Percentiles rank a stretch among this genome's conserved stretches.
phyloP scores from a whole-genome alignment of 1,284 basidiomycete species.

The Sanguinoderma infundibulare region DNA sequence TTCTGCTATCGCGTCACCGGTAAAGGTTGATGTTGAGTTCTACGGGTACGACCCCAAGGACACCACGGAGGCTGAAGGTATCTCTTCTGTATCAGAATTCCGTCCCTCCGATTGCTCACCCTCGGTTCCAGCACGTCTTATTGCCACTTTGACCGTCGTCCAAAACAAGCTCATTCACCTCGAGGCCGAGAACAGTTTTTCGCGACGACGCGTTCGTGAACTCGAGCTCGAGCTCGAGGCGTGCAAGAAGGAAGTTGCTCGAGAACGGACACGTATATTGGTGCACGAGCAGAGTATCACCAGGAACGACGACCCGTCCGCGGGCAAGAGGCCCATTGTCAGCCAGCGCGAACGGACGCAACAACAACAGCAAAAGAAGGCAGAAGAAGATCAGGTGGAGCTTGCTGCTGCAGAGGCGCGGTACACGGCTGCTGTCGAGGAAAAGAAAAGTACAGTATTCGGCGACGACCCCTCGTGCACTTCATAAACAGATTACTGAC shows the following conservation, averaged over 20 bases:
- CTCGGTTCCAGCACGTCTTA: constrained; percentile 54
- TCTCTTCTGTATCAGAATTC: constrained; percentile 3
- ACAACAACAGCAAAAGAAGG: constrained; percentile 21
- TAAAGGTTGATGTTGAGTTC: constrained; percentile 55
- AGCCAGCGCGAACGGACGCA: constrained; percentile 11
- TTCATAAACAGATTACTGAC: not conserved
- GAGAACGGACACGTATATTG: constrained; percentile 65
- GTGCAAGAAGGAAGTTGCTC: constrained; percentile 72
- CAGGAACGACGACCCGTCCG: constrained; percentile 27
- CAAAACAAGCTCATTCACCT: constrained; percentile 70
- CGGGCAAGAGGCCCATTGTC: constrained; percentile 12
- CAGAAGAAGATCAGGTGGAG: constrained; percentile 26
- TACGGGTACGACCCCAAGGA: constrained; percentile 52
- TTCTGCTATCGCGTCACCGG: constrained; percentile 71
- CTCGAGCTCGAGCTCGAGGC: constrained; percentile 82
- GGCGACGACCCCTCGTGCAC: no score
- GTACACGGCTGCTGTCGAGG: constrained; percentile 77
- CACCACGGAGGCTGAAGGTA: constrained; percentile 66
- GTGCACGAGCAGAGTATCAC: constrained; percentile 51
- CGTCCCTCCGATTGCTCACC: not conserved
- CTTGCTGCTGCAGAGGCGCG: constrained; percentile 35
- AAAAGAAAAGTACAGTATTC: constrained; percentile 74
- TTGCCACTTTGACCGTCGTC: constrained; percentile 63
- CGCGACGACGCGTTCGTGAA: constrained; percentile 77
- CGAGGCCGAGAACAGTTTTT: constrained; percentile 81